phyloP scores from a whole-genome alignment of 257 asterid genomes.

The Coffea canephora region DNA sequence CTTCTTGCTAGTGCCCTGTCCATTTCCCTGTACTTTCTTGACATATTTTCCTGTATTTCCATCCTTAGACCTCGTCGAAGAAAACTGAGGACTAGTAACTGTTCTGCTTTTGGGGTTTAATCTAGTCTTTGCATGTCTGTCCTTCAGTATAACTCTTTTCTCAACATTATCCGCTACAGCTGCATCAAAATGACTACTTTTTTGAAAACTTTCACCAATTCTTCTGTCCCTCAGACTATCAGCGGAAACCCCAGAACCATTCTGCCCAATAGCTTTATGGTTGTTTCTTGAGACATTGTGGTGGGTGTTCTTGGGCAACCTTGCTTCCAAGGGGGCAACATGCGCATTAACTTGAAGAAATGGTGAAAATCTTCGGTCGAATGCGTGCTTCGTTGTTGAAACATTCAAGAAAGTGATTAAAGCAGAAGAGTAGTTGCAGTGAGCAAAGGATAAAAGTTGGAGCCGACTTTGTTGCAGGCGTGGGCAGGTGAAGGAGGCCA shows the following conservation, averaged over 20 bases:
- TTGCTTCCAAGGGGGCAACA: conserved; percentile 33
- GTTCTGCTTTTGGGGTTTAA: conserved; percentile 26
- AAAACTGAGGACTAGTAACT: conserved; percentile 25
- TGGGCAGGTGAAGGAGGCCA: conserved; percentile 50
- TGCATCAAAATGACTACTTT: conserved; percentile 12
- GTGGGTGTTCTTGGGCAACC: conserved; percentile 17
- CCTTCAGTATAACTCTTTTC: conserved; percentile 44
- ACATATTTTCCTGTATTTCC: conserved; percentile 17
- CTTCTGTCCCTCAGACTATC: conserved; percentile 22
- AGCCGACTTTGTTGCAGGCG: conserved; percentile 50
- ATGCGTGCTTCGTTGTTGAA: conserved; percentile 23
- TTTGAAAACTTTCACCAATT: conserved; percentile 17
- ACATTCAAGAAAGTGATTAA: conserved; percentile 23
- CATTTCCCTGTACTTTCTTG: conserved; percentile 18
- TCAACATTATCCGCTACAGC: conserved; percentile 31
- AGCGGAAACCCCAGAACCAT: conserved; percentile 43
- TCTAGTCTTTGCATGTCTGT: conserved; percentile 40
- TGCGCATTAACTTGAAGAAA: conserved; percentile 28
- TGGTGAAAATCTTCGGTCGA: conserved; percentile 20
- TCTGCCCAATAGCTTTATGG: conserved; percentile 24
- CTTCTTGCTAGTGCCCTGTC: conserved; percentile 13
- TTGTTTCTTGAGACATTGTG: conserved; percentile 28
- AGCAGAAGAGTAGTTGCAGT: conserved; percentile 39
- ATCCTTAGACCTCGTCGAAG: conserved; percentile 31
- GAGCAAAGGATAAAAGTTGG: conserved; percentile 47